phyloP scores from a whole-genome alignment of 441 rosid species.

The Sinapis alba region DNA sequence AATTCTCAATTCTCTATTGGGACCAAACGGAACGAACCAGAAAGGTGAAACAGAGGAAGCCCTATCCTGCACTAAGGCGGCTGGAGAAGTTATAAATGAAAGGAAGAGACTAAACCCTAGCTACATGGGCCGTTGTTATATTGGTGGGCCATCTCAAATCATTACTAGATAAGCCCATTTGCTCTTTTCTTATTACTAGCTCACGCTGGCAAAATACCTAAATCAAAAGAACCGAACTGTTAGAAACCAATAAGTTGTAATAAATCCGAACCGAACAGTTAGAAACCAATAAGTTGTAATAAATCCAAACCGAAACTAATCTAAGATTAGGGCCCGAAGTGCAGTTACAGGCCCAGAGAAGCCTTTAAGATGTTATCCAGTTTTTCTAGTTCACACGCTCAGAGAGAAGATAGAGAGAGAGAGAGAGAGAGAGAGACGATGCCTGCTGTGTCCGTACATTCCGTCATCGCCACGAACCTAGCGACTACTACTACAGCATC shows the following conservation, averaged over 20 bases:
- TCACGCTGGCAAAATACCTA: too few species aligned
- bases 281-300: too few species aligned
- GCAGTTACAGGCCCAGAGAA: background rate
- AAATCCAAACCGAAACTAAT: too few species aligned
- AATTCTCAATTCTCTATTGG: background rate
- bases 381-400: background rate
- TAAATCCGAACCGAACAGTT: too few species aligned
- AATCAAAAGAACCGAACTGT: too few species aligned
- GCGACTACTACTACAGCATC: slow-evolving; percentile 13
- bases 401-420: slow-evolving; percentile 11
- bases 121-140: background rate
- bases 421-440: slow-evolving; percentile 31
- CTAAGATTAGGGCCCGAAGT: background rate
- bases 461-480: slow-evolving; percentile 29
- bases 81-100: slow-evolving; percentile 16
- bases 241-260: too few species aligned
- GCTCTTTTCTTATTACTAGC: too few species aligned
- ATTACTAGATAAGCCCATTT: background rate
- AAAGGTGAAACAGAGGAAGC: slow-evolving; percentile 30
- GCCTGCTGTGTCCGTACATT: slow-evolving; percentile 47
- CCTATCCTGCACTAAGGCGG: slow-evolving; percentile 5
- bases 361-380: background rate
- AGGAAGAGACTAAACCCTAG: slow-evolving; percentile 28
- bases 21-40: slow-evolving; percentile 20
- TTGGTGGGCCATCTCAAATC: background rate